These are phyloP conservation scores for Didymellaceae sp. DNA, from an alignment of 2,329 filamentous ascomycete genomes.

Conservation along the genomic window DNA sequence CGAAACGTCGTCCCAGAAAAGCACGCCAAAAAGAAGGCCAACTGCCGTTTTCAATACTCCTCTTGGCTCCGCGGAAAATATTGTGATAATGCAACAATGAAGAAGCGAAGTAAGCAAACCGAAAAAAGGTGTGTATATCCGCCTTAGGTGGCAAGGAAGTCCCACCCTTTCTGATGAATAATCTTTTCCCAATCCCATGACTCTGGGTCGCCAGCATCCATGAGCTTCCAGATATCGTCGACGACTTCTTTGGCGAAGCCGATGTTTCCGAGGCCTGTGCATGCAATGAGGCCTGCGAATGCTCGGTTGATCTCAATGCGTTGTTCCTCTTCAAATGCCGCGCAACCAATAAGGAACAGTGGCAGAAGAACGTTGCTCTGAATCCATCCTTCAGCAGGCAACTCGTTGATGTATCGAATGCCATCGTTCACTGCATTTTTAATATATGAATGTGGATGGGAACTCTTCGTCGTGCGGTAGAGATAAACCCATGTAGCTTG, in stretches of 20 bases:
- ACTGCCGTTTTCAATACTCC: conserved; percentile 7
- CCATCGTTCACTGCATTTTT: conserved; percentile 65
- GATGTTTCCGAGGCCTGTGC: conserved; percentile 65
- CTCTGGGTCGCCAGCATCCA: conserved; percentile 63
- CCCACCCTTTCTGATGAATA: conserved; percentile 64
- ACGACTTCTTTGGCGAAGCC: conserved; percentile 63
- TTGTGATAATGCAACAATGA: conserved; percentile 15
- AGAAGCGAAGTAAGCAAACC: conserved; percentile 12
- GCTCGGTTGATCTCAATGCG: conserved; percentile 61
- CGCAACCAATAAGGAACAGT: conserved; percentile 66
- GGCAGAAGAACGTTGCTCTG: conserved; percentile 67
- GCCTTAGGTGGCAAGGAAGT: conserved; percentile 64
- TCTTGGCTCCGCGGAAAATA: conserved; percentile 8
- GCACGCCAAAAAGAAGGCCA: conserved; percentile 1
- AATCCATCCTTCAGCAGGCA: conserved; percentile 62
- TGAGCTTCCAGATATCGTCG: conserved; percentile 63
- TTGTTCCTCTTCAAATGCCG: conserved; percentile 63
- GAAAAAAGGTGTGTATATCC: conserved; percentile 2
- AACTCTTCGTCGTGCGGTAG: conserved; percentile 66
- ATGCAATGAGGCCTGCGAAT: conserved; percentile 62
- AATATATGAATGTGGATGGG: conserved; percentile 62
- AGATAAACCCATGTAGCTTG: conserved; percentile 70
- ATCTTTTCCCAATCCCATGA: conserved; percentile 70
- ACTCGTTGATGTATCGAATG: conserved; percentile 60
- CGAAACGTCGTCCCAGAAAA: conserved; percentile 13